phyloP scores from a whole-genome alignment of 768 basidiomycete species.

The Leucocoprinus leucothites region DNA sequence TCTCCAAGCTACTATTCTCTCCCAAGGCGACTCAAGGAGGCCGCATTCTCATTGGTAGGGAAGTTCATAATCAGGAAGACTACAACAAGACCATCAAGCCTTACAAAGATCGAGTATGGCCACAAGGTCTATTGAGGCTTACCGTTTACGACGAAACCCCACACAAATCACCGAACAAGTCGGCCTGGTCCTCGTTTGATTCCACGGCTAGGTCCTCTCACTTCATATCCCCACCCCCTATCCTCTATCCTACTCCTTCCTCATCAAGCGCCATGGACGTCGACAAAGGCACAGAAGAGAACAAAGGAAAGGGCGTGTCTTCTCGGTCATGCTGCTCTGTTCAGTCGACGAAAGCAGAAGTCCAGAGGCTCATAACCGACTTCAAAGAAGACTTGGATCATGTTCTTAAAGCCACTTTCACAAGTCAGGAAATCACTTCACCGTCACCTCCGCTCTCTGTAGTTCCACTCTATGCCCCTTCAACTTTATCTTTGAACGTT shows the following conservation, averaged over 20 bases:
- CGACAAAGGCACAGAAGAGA: slow-evolving; percentile 14
- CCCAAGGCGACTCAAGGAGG: slow-evolving; percentile 50
- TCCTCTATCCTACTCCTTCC: slow-evolving; percentile 27
- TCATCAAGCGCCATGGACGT: slow-evolving; percentile 16
- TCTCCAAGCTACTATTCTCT: slow-evolving; percentile 69
- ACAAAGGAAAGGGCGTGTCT: slow-evolving; percentile 20
- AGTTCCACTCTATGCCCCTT: slow-evolving; percentile 1
- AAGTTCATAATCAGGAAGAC: slow-evolving; percentile 56
- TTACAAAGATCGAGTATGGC: slow-evolving; percentile 50
- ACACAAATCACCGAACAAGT: slow-evolving; percentile 28
- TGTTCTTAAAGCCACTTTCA: slow-evolving; percentile 9
- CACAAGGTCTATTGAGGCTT: slow-evolving; percentile 61
- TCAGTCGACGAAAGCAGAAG: slow-evolving; percentile 20
- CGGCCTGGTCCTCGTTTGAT: slow-evolving; percentile 10
- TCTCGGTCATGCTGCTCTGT: slow-evolving; percentile 15
- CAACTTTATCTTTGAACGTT: slow-evolving; percentile 13
- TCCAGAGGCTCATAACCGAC: slow-evolving; percentile 18
- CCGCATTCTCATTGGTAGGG: slow-evolving; percentile 59
- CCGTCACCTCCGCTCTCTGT: slow-evolving; percentile 9
- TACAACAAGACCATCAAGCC: slow-evolving; percentile 50
- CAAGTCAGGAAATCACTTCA: no score
- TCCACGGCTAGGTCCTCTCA: slow-evolving; percentile 23
- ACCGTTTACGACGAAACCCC: slow-evolving; percentile 51
- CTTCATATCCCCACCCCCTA: slow-evolving; percentile 32
- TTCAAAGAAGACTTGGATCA: slow-evolving; percentile 18